These are phyloP conservation scores for Melanopsichium pennsylvanicum DNA, from an alignment of 1,284 basidiomycete species.

Conservation along the genomic window DNA sequence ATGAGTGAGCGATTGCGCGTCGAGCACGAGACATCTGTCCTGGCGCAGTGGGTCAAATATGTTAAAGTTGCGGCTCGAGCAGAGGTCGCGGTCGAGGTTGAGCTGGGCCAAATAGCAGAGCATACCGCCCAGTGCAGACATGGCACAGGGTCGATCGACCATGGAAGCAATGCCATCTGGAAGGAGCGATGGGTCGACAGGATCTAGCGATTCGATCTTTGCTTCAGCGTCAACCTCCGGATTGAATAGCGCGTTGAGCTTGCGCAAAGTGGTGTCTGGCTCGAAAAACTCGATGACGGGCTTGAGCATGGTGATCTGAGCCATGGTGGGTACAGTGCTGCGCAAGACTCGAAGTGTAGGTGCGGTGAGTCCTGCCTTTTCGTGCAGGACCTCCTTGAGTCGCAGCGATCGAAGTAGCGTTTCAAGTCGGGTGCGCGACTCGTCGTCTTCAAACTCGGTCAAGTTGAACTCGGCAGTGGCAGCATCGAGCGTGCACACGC, in stretches of 20 bases:
- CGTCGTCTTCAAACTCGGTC: conserved; percentile 88
- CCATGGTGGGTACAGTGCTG: conserved; percentile 51
- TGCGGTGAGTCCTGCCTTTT: conserved; percentile 73
- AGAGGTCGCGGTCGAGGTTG: conserved; percentile 61
- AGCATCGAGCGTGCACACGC: conserved; percentile 92
- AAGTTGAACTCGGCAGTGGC: conserved; percentile 95
- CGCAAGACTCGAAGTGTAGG: conserved; percentile 53
- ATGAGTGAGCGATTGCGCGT: conserved; percentile 63
- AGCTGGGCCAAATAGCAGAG: conserved; percentile 62
- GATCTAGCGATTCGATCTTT: conserved; percentile 35
- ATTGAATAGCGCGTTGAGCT: conserved; percentile 57
- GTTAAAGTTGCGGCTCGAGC: conserved; percentile 63
- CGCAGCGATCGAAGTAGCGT: conserved; percentile 90
- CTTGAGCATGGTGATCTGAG: conserved; percentile 63
- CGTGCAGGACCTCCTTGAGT: conserved; percentile 90
- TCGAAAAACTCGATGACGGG: conserved; percentile 58
- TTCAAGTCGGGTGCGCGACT: conserved; percentile 89
- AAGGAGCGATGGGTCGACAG: conserved; percentile 35
- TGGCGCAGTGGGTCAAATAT: conserved; percentile 56
- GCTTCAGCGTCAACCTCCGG: conserved; percentile 31
- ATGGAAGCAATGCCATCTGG: conserved; percentile 57
- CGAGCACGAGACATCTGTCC: conserved; percentile 57
- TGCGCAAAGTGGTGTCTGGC: conserved; percentile 40
- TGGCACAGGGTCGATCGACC: conserved; percentile 47
- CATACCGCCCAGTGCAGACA: conserved; percentile 61